Conservation (phyloP, 78 protist genomes). For the Guillardia theta region DNA sequence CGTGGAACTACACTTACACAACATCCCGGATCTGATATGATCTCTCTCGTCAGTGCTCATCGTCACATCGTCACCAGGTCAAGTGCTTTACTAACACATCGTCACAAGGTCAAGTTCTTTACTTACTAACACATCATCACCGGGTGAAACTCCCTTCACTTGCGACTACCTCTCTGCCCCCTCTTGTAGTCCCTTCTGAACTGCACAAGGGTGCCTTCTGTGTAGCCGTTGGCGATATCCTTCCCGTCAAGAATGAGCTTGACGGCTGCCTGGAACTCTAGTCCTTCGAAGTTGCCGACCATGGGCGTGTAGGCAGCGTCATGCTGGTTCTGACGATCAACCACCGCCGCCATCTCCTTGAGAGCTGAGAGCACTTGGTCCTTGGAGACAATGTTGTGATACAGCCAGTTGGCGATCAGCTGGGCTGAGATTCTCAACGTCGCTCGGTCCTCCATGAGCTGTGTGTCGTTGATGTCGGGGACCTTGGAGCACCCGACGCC, state of each 20-base stretch:
- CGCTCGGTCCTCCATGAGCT: constrained; percentile 66
- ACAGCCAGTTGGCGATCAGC: constrained; percentile 51
- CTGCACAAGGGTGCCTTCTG: constrained; percentile 28
- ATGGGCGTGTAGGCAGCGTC: constrained; percentile 28
- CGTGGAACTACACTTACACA: too few relatives aligned
- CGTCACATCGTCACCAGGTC: too few relatives aligned
- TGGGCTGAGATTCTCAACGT: constrained; percentile 52
- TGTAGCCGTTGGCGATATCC: constrained; percentile 47
- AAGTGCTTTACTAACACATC: too few relatives aligned
- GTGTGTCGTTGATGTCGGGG: constrained; percentile 39
- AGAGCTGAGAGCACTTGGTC: constrained; percentile 37
- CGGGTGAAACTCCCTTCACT: too few relatives aligned
- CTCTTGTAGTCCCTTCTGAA: neutral
- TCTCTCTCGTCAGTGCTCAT: too few relatives aligned
- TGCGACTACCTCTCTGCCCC: too few relatives aligned
- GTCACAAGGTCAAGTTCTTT: too few relatives aligned
- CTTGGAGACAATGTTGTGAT: constrained; percentile 34
- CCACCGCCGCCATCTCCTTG: constrained; percentile 20
- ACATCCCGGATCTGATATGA: too few relatives aligned
- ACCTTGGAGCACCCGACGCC: constrained; percentile 67
- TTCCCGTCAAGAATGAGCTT: constrained; percentile 36
- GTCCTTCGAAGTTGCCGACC: constrained; percentile 9
- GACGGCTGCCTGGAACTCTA: constrained; percentile 42
- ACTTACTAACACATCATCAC: too few relatives aligned
- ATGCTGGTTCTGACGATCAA: constrained; percentile 41